Conservation (phyloP, 129 eudicot species). For the Lonicera japonica region DNA sequence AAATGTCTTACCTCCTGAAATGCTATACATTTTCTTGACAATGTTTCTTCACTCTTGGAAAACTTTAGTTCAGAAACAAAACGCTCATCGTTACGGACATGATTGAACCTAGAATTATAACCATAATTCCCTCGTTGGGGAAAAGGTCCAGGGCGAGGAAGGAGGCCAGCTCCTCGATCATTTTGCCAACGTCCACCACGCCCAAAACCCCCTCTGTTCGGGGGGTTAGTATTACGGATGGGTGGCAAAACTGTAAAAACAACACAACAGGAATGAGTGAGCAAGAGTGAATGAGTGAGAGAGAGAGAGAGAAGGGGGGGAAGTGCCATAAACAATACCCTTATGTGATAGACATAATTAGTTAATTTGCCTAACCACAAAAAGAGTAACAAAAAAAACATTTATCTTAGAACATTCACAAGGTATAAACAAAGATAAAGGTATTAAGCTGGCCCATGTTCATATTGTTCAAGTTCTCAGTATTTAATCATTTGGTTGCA, state of each 20-base stretch:
- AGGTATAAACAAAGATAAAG: neutral
- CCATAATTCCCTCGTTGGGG: conserved; percentile 69
- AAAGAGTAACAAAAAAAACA: neutral
- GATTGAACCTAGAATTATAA: conserved; percentile 42
- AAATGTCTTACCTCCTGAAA: conserved; percentile 78
- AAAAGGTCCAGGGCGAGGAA: conserved; percentile 85
- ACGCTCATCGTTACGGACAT: conserved; percentile 80
- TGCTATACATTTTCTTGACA: conserved; percentile 65
- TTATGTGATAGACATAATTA: too few species aligned
- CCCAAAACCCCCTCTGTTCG: conserved; percentile 66
- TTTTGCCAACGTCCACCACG: conserved; percentile 80
- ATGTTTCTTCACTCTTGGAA: conserved; percentile 91
- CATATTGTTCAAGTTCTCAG: too few species aligned
- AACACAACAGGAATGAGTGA: neutral
- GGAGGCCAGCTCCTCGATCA: conserved; percentile 90
- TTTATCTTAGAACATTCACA: neutral
- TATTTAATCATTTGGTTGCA: too few species aligned
- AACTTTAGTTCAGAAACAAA: conserved; percentile 95
- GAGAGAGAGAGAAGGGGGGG: neutral
- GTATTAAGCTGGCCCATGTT: too few species aligned
- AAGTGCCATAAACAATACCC: too few species aligned
- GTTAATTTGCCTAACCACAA: neutral
- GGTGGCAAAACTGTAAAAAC: conserved; percentile 63
- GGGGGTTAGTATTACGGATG: conserved; percentile 57
- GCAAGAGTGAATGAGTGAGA: neutral